Conservation (phyloP, 805 yeast species). For the Grigorovia yakushimaensis region DNA sequence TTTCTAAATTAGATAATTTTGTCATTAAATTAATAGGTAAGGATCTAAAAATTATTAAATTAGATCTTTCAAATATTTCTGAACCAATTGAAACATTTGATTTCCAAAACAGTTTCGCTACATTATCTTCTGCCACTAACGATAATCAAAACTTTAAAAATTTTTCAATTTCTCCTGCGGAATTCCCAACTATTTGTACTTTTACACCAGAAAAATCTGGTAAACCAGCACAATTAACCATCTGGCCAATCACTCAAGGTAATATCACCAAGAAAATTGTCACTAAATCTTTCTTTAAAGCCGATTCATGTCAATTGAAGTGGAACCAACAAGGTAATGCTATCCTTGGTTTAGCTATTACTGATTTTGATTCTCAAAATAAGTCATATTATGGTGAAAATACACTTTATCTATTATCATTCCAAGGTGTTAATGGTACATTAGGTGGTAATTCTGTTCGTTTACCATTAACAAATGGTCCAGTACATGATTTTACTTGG, state of each 20-base stretch:
- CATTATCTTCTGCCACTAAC: slow-evolving; percentile 31
- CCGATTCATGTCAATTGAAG: slow-evolving; percentile 81
- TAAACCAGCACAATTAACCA: slow-evolving; percentile 79
- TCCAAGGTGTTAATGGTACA: slow-evolving; percentile 48
- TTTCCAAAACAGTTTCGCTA: slow-evolving; percentile 46
- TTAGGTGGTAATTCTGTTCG: slow-evolving; percentile 88
- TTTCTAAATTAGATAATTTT: slow-evolving; percentile 27
- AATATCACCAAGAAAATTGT: slow-evolving; percentile 56
- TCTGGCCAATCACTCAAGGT: slow-evolving; percentile 43
- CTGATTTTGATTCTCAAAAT: slow-evolving; percentile 91
- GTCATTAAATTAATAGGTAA: slow-evolving; percentile 23
- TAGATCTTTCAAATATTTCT: slow-evolving; percentile 35
- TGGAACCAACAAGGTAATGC: slow-evolving; percentile 97
- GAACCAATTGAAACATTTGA: slow-evolving; percentile 15
- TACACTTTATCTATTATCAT: slow-evolving; percentile 63
- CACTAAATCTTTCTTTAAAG: slow-evolving; percentile 85
- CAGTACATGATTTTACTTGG: slow-evolving; percentile 97
- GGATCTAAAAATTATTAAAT: slow-evolving; percentile 25
- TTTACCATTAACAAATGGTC: slow-evolving; percentile 82
- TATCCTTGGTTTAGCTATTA: slow-evolving; percentile 81
- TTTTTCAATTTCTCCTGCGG: slow-evolving; percentile 76
- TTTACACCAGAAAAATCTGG: slow-evolving; percentile 82
- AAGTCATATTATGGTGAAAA: slow-evolving; percentile 96
- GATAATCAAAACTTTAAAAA: slow-evolving; percentile 31
- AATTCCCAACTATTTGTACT: slow-evolving; percentile 80